Base-by-base conservation (phyloP, 2,329 filamentous ascomycete genomes). In the Colletotrichum australisinense region DNA sequence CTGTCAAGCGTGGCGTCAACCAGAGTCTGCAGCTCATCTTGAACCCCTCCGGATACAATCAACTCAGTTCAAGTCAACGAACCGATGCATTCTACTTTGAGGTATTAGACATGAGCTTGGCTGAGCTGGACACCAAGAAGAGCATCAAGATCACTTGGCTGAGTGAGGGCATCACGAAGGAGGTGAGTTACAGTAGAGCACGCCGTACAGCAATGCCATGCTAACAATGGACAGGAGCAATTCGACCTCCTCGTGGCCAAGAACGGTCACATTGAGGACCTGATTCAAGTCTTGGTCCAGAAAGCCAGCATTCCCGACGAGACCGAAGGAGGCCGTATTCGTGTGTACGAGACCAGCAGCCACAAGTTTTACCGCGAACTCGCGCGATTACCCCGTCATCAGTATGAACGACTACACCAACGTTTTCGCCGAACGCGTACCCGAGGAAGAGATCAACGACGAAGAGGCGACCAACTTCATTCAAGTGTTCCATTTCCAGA, bases 41-140 rank as follows among this genome's bases (percentile, higher is more conserved):
- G 19, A 92, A 91, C 74, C 92, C 94, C 12, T 90, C 92, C 65
- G 94, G 94, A 66, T 91, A 91, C 76, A 89, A 89, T 12, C 93
- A 95, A 76, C 88, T 93, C 63, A 93, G 92, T 76, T 89, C 89
- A 69, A 91, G 88, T 38, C 93, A 95, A 79, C 89, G 92, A 67
- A 84, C 89, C 24, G 96, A 98, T 82, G 91, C 93, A 1, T 87
- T 99, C 65, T 98, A 93, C 82, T 99, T 95, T 80, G 97, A 99
- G 81, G 91, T 98, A 32, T 86, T 99, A 53, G 97, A 99, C 75
- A 97, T 98, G 87, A 98, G 95, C 78, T 85, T 99, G 59, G 93
- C 94, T 28, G 97, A 99, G 82, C 88, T 97, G 56, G 97, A 99
- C 80, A 97, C 94, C 69, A 97, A 97, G 86, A 98, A 97, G 86